Evolutionary conservation across 768 basidiomycete species (phyloP).

Genomic region (Suillus fuscotomentosus): DNA sequence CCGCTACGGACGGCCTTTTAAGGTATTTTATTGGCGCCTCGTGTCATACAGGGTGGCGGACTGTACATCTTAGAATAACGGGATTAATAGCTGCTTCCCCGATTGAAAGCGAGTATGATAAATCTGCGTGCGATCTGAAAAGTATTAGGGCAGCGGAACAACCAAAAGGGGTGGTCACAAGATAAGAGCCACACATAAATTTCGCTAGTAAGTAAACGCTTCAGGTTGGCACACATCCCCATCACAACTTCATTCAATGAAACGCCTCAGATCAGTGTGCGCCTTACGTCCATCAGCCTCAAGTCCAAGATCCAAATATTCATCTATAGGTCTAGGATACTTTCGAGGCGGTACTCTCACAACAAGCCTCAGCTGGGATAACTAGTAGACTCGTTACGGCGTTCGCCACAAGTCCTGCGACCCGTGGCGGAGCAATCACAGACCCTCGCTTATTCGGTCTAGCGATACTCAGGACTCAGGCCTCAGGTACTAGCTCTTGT

Average conservation of each 20-base stretch:
- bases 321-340: neutral
- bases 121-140: slow-evolving; percentile 16
- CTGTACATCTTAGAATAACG: slow-evolving; percentile 14
- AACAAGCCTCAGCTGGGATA: slow-evolving; percentile 2
- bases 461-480: slow-evolving; percentile 14
- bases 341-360: neutral
- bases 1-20: slow-evolving; percentile 39
- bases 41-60: slow-evolving; percentile 31
- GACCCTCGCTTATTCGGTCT: slow-evolving; percentile 25
- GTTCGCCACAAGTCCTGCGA: slow-evolving; percentile 10
- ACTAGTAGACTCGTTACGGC: slow-evolving; percentile 1
- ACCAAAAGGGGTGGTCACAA: slow-evolving; percentile 18
- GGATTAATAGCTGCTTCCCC: slow-evolving; percentile 28
- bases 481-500: slow-evolving; percentile 9
- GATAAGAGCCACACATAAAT: slow-evolving; percentile 4
- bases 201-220: neutral
- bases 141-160: slow-evolving; percentile 12
- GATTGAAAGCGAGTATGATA: slow-evolving; percentile 21
- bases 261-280: neutral
- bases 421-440: slow-evolving; percentile 19
- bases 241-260: neutral
- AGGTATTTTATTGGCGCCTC: slow-evolving; percentile 30
- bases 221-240: neutral
- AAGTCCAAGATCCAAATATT: neutral
- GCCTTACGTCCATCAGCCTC: slow-evolving; percentile 4